These are phyloP conservation scores for Paraphoma chrysanthemicola DNA, from an alignment of 2,329 filamentous ascomycete species.

Conservation along the genomic window DNA sequence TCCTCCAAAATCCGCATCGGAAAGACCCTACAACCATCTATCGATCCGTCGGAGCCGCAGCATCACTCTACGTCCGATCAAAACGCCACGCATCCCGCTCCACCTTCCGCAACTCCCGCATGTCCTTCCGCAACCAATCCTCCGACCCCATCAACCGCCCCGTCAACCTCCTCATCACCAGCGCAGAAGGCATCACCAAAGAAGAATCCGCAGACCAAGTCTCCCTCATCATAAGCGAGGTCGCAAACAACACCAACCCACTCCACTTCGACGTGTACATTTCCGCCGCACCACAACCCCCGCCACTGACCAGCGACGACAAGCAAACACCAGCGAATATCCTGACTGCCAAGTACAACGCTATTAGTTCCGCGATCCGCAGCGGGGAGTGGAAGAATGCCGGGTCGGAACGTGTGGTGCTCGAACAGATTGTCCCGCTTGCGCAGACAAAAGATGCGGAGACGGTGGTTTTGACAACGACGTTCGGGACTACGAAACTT, in stretches of 20 bases:
- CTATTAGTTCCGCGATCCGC: background rate
- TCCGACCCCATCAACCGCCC: conserved; percentile 39
- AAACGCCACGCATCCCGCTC: background rate
- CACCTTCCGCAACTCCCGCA: conserved; percentile 30
- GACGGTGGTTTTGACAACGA: conserved; percentile 8
- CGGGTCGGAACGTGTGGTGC: background rate
- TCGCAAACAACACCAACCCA: background rate
- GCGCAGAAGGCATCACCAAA: background rate
- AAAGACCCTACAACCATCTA: background rate
- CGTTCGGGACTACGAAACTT: conserved; percentile 12
- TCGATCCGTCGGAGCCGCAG: background rate
- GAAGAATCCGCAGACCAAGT: conserved; percentile 1
- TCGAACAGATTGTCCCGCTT: background rate
- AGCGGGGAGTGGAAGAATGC: background rate
- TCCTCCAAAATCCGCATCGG: conserved; percentile 25
- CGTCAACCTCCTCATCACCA: background rate
- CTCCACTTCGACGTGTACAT: background rate
- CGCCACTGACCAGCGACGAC: background rate
- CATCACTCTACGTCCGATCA: background rate
- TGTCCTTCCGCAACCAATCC: conserved; percentile 43
- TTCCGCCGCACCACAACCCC: background rate
- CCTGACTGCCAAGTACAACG: conserved; percentile 3
- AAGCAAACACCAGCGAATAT: conserved; percentile 1
- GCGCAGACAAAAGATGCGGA: background rate
- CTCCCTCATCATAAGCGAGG: background rate